Evolutionary conservation across 2,329 filamentous ascomycete species (phyloP).

Genomic region (Sarocladium brachiariae): DNA sequence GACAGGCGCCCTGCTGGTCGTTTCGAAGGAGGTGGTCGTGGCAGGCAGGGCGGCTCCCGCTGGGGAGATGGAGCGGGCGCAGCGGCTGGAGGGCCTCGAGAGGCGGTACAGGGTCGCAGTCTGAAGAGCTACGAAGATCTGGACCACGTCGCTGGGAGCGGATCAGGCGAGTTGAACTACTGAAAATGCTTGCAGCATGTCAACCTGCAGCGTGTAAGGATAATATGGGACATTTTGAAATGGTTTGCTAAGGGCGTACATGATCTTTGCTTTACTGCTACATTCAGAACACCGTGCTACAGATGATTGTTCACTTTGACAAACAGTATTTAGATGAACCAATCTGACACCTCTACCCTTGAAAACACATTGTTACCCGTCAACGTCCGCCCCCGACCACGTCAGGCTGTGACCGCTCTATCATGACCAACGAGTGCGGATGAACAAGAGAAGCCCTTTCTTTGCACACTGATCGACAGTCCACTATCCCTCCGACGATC

Average conservation of each 20-base stretch:
- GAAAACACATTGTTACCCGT: too few relatives aligned
- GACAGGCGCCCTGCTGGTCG: slow-evolving; percentile 58
- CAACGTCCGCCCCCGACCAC: too few relatives aligned
- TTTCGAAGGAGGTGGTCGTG: slow-evolving; percentile 44
- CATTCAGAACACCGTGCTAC: neutral
- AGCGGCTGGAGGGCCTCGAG: slow-evolving; percentile 73
- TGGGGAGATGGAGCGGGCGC: slow-evolving; percentile 73
- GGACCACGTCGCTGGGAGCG: slow-evolving; percentile 71
- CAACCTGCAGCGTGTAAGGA: neutral
- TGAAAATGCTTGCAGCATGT: slow-evolving; percentile 32
- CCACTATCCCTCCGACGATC: too few relatives aligned
- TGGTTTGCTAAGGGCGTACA: neutral
- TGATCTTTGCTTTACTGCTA: slow-evolving; percentile 2
- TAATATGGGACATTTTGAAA: neutral
- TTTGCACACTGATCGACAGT: too few relatives aligned
- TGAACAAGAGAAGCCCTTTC: too few relatives aligned
- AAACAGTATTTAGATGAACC: neutral
- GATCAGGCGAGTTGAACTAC: slow-evolving; percentile 84
- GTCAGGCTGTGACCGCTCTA: too few relatives aligned
- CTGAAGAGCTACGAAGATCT: slow-evolving; percentile 97
- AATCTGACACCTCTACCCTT: too few relatives aligned
- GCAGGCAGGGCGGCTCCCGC: slow-evolving; percentile 45
- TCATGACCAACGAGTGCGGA: too few relatives aligned
- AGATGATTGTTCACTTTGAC: neutral
- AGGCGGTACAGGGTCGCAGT: slow-evolving; percentile 87